Evolutionary conservation across 768 basidiomycete species (phyloP).

Genomic region (Suillus brevipes): DNA sequence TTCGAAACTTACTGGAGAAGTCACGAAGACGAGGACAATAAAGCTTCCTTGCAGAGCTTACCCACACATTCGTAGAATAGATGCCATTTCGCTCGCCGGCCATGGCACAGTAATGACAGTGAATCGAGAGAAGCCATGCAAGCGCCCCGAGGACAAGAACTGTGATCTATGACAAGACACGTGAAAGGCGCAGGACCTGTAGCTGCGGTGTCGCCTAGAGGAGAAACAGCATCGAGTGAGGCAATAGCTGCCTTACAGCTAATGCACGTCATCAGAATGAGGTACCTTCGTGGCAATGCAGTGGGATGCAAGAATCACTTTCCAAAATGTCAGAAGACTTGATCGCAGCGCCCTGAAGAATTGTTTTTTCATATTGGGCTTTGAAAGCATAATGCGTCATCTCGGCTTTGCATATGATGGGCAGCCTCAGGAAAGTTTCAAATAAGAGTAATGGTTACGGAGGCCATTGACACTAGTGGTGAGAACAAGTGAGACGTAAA

Average conservation of each 20-base stretch:
- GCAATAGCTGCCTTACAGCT: neutral
- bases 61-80: neutral
- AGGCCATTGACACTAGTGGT: neutral
- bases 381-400: neutral
- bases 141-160: neutral
- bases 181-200: neutral
- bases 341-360: neutral
- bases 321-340: neutral
- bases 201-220: neutral
- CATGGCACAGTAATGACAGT: neutral
- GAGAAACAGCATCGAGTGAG: neutral
- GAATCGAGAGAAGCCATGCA: neutral
- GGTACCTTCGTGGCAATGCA: slow-evolving; percentile 1
- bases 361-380: neutral
- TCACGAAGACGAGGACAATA: neutral
- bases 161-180: neutral
- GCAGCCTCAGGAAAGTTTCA: neutral
- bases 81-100: neutral
- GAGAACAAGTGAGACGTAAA: neutral
- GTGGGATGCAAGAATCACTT: neutral
- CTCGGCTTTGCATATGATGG: neutral
- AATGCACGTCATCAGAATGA: neutral
- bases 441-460: neutral
- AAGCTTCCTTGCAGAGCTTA: neutral
- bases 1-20: neutral